These are phyloP conservation scores for Cryptosporidium meleagridis DNA, from an alignment of 169 alveolate genomes.

Conservation along the genomic window DNA sequence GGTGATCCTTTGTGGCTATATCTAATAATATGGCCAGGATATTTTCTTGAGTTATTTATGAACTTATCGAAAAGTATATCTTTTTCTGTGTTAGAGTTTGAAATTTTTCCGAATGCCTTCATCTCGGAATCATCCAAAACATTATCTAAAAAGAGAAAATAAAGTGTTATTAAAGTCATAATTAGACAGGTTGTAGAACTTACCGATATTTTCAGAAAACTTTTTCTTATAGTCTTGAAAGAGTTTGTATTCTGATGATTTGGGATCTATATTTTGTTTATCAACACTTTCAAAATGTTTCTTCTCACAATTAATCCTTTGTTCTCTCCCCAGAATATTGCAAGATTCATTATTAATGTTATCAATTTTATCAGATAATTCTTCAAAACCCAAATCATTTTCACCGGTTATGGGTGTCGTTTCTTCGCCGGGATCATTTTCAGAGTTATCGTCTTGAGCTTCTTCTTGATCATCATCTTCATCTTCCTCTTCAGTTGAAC, in stretches of 20 bases:
- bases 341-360: neutral
- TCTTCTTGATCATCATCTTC: slow-evolving; percentile 23
- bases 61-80: slow-evolving; percentile 32
- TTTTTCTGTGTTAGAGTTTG: slow-evolving; percentile 1
- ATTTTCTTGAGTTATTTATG: slow-evolving; percentile 15
- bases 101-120: slow-evolving; percentile 46
- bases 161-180: neutral
- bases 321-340: neutral
- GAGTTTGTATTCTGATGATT: slow-evolving; percentile 29
- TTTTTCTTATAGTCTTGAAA: slow-evolving; percentile 21
- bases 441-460: neutral
- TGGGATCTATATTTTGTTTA: neutral
- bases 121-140: slow-evolving; percentile 67
- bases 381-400: neutral
- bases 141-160: slow-evolving; percentile 24
- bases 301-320: neutral
- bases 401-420: neutral
- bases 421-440: neutral
- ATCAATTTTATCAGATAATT: neutral
- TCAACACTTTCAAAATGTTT: neutral
- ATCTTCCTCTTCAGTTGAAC: slow-evolving; percentile 46
- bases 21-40: slow-evolving; percentile 48
- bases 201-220: slow-evolving; percentile 39
- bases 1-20: slow-evolving; percentile 33
- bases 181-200: neutral